Evolutionary conservation across 2,329 filamentous ascomycete species (phyloP).

Genomic region (Lachnellula arida): DNA sequence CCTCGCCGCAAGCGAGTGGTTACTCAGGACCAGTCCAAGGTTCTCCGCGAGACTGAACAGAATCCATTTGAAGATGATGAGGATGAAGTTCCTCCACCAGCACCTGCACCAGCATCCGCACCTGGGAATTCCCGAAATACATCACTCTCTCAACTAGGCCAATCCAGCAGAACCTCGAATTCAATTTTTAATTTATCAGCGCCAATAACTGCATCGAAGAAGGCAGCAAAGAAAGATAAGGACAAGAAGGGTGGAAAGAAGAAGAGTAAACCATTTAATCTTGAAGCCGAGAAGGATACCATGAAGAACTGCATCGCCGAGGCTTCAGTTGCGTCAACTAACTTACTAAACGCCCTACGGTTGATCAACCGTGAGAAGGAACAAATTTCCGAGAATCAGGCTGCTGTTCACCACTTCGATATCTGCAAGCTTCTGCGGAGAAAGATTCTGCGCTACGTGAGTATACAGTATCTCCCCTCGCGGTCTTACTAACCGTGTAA

Average conservation of each 20-base stretch:
- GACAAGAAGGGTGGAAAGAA: conserved; percentile 43
- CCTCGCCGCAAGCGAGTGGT: conserved; percentile 65
- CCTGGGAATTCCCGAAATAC: conserved; percentile 16
- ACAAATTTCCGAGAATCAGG: conserved; percentile 78
- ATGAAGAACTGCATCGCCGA: conserved; percentile 89
- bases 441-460: conserved; percentile 77
- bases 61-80: conserved; percentile 66
- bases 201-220: conserved; percentile 29
- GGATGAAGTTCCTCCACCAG: conserved; percentile 34
- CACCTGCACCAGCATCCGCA: conserved; percentile 6
- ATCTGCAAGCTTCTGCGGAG: conserved; percentile 79
- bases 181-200: conserved; percentile 15
- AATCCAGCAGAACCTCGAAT: conserved; percentile 15
- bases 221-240: conserved; percentile 34
- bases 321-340: conserved; percentile 84
- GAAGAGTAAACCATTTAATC: conserved; percentile 67
- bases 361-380: conserved; percentile 86
- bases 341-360: conserved; percentile 80
- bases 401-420: conserved; percentile 74
- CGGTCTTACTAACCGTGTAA: conserved; percentile 7
- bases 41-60: conserved; percentile 72
- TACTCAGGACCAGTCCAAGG: conserved; percentile 75
- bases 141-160: conserved; percentile 11
- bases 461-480: conserved; percentile 24
- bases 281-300: conserved; percentile 80